phyloP scores from a whole-genome alignment of 202 grass and related monocot genomes.

The Saccharum hybrid region DNA sequence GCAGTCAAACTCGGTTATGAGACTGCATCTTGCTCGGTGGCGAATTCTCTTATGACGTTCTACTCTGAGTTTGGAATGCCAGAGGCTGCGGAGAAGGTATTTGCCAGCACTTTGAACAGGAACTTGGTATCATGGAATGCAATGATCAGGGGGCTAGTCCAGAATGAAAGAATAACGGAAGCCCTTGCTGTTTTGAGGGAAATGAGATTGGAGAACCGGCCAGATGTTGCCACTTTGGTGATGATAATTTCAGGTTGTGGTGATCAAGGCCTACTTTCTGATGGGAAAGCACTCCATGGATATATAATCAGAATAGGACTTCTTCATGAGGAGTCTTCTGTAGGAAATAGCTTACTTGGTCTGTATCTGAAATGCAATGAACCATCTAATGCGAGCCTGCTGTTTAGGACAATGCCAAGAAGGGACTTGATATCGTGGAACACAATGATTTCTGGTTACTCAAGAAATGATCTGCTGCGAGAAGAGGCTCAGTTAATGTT shows the following conservation, averaged over 20 bases:
- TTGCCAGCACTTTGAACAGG: slow-evolving; percentile 48
- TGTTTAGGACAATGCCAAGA: slow-evolving; percentile 66
- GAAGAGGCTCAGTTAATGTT: slow-evolving; percentile 57
- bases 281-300: slow-evolving; percentile 68
- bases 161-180: slow-evolving; percentile 45
- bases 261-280: slow-evolving; percentile 52
- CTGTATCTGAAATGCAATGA: slow-evolving; percentile 66
- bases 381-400: slow-evolving; percentile 34
- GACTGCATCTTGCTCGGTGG: slow-evolving; percentile 44
- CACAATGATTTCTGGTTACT: slow-evolving; percentile 72
- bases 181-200: slow-evolving; percentile 50
- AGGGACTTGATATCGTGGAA: slow-evolving; percentile 88
- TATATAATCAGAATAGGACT: slow-evolving; percentile 52
- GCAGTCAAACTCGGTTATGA: slow-evolving; percentile 63
- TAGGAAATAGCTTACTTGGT: slow-evolving; percentile 71
- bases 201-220: slow-evolving; percentile 57
- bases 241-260: slow-evolving; percentile 62
- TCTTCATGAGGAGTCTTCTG: slow-evolving; percentile 35
- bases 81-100: slow-evolving; percentile 49
- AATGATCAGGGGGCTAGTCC: slow-evolving; percentile 70
- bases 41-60: slow-evolving; percentile 71
- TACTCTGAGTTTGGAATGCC: slow-evolving; percentile 56
- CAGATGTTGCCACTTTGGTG: slow-evolving; percentile 63
- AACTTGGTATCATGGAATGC: slow-evolving; percentile 84
- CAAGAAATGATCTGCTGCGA: slow-evolving; percentile 44